Evolutionary conservation across 805 yeast genomes (phyloP), one percentile per base, ranked within the genome.

Genomic region (Spencermartinsiella europaea): DNA sequence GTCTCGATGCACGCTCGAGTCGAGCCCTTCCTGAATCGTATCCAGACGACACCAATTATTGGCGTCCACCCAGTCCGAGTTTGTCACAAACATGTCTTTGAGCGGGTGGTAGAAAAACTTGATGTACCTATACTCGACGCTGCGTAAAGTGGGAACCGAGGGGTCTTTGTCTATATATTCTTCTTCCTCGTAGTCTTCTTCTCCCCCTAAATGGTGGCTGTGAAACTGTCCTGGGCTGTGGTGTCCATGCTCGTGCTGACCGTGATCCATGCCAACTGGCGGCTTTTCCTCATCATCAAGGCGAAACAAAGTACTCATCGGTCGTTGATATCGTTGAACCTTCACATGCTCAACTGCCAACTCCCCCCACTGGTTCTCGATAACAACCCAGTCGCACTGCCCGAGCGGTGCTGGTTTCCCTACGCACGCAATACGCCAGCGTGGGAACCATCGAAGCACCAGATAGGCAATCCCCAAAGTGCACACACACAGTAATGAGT

Each of bases 361-460:
- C 56, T 88, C 95, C 16, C 97, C 98, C 71, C 79, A 83, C 62
- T 90, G 97, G 55, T 88, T 95, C 66, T 93, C 99, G 20, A 93
- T 74, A 15, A 89, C 95, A 14, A 90, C 84, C 93, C 96, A 87
- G 58, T 89, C 95, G 27, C 96, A 83, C 51, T 76, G 75, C 1
- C 88, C 96, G 50, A 93, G 69, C 0, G 95, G 83, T 3, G 77
- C 72, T 22, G 72, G 70, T 16, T 67, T 65, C 4, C 95, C 96
- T 71, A 76, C 73, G 51, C 86, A 65, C 45, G 72, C 72, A 43
- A 93, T 77, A 52, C 85, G 72, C 61, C 79, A 80, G 39, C 80
- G 71, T 0, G 98, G 98, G 39, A 87, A 61, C 99, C 99, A 93
- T 54, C 96, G 72, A 50, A 88, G 65, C 1, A 85, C 48, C 37